phyloP scores from a whole-genome alignment of 176 grass and related monocot species.

The Pontederia crassipes region DNA sequence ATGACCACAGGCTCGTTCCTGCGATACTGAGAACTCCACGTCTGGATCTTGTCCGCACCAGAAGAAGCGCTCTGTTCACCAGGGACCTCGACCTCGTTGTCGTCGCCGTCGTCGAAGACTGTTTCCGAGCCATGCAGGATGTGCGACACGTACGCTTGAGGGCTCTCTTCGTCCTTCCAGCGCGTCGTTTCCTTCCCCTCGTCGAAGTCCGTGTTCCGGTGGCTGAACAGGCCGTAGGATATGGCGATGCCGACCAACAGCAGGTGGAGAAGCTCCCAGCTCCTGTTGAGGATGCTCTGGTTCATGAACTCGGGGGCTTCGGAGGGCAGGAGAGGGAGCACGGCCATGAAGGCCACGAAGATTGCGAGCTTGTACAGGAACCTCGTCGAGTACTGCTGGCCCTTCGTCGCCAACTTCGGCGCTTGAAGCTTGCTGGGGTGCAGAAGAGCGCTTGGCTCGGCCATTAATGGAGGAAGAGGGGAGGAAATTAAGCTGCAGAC shows the following conservation, averaged over 20 bases:
- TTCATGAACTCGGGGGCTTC: conserved; percentile 30
- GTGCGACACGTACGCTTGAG: conserved; percentile 41
- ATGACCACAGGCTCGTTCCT: conserved; percentile 33
- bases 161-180: conserved; percentile 25
- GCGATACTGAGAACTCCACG: conserved; percentile 53
- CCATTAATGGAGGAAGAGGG: no score
- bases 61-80: no score
- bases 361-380: conserved; percentile 49
- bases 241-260: conserved; percentile 77
- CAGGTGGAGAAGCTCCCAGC: conserved; percentile 82
- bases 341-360: conserved; percentile 39
- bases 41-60: conserved; percentile 22
- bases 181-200: conserved; percentile 10
- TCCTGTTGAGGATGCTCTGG: conserved; percentile 50
- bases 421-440: no score
- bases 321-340: conserved; percentile 54
- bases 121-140: conserved; percentile 9
- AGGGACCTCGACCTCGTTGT: not conserved
- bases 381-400: not conserved
- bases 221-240: conserved; percentile 93
- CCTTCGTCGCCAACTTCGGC: no score
- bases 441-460: no score
- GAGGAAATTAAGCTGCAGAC: no score
- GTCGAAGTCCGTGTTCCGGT: conserved; percentile 33
- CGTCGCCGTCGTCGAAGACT: conserved; percentile 7